Conservation (phyloP, 495 filamentous ascomycete genomes). For the Xylaria castorea region DNA sequence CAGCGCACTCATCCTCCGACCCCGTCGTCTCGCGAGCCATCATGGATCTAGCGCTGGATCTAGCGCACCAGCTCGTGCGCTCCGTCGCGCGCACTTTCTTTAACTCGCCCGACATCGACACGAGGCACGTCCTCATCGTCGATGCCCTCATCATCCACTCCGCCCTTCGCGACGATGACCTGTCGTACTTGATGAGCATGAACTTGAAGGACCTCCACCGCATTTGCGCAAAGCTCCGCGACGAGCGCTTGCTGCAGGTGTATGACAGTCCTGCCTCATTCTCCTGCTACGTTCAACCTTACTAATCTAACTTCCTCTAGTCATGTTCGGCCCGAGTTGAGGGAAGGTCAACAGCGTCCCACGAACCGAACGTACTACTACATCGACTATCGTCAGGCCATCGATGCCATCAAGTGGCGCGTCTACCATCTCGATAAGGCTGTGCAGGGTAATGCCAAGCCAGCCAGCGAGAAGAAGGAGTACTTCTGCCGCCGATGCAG, state of each 20-base stretch:
- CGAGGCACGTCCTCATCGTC: conserved; percentile 84
- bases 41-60: conserved; percentile 92
- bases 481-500: conserved; percentile 83
- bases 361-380: conserved; percentile 92
- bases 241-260: conserved; percentile 85
- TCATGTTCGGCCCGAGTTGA: conserved; percentile 78
- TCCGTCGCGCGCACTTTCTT: conserved; percentile 92
- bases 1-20: not conserved
- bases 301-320: conserved; percentile 49
- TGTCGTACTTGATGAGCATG: conserved; percentile 83
- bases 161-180: conserved; percentile 84
- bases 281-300: not conserved
- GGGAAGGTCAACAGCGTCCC: conserved; percentile 80
- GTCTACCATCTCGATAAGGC: conserved; percentile 82
- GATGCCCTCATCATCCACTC: conserved; percentile 94
- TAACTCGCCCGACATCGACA: conserved; percentile 55
- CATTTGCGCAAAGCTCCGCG: conserved; percentile 79
- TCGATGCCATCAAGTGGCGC: conserved; percentile 96
- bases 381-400: conserved; percentile 90
- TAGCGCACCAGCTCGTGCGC: conserved; percentile 86
- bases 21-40: conserved; percentile 18
- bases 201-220: conserved; percentile 89
- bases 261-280: conserved; percentile 48
- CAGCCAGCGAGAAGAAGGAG: conserved; percentile 86
- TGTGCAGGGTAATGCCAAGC: conserved; percentile 80